Percentiles rank a stretch among this genome's conserved stretches.
These are phyloP conservation scores for Hortaea sp. DNA, from an alignment of 2,329 filamentous ascomycete species.

Conservation along the genomic window DNA sequence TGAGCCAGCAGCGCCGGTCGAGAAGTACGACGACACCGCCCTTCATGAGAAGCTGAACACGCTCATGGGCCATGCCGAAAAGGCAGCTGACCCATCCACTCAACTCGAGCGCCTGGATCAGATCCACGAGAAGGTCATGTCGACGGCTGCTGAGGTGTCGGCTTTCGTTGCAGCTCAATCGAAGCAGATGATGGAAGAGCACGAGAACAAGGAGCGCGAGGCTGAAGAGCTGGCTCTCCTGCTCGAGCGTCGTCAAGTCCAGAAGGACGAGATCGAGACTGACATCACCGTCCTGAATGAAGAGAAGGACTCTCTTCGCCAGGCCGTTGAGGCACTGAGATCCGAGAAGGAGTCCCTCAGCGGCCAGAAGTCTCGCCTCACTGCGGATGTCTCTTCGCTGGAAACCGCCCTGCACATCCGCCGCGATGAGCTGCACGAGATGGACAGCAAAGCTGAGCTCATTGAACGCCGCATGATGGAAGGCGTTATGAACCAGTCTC, in stretches of 20 bases:
- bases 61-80: conserved; percentile 53
- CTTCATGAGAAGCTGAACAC: conserved; percentile 38
- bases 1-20: conserved; percentile 30
- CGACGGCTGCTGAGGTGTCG: conserved; percentile 73
- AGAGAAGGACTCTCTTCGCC: conserved; percentile 37
- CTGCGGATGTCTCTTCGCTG: conserved; percentile 78
- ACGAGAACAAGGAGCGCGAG: conserved; percentile 67
- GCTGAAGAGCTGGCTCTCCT: conserved; percentile 70
- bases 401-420: conserved; percentile 84
- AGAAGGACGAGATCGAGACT: conserved; percentile 50
- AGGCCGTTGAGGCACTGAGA: conserved; percentile 49
- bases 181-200: conserved; percentile 62
- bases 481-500: conserved; percentile 91
- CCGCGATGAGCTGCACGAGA: conserved; percentile 79
- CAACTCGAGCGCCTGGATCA: conserved; percentile 77
- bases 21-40: conserved; percentile 55
- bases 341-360: conserved; percentile 65
- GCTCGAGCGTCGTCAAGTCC: conserved; percentile 63
- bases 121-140: conserved; percentile 78
- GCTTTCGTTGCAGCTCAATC: conserved; percentile 71
- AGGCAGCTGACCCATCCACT: conserved; percentile 57
- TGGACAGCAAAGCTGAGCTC: conserved; percentile 80
- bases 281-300: conserved; percentile 36
- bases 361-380: conserved; percentile 67
- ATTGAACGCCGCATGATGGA: conserved; percentile 89